Evolutionary conservation across 148 eudicot genomes (phyloP).

Genomic region (Chenopodium formosanum): DNA sequence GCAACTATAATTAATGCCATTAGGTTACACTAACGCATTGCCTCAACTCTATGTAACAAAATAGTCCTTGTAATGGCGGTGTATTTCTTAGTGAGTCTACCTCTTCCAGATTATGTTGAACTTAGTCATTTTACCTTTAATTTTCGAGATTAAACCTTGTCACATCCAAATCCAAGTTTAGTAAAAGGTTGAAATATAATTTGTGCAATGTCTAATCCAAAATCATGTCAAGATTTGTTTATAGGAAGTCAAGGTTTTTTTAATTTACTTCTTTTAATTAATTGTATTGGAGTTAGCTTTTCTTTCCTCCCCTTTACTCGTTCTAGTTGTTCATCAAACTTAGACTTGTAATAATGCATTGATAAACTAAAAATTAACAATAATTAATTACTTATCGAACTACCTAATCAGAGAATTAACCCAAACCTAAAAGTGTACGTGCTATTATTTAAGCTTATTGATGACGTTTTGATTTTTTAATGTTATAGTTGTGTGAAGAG

Average conservation of each 20-base stretch:
- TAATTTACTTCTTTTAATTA: too few relatives aligned
- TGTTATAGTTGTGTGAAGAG: neutral
- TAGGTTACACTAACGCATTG: neutral
- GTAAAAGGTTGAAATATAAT: neutral
- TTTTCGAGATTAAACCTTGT: neutral
- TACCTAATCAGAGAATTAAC: neutral
- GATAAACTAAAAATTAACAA: neutral
- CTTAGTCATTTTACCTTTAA: neutral
- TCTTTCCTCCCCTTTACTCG: neutral
- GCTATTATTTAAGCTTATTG: neutral
- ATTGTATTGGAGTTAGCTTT: neutral
- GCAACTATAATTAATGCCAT: neutral
- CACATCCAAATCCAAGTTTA: neutral
- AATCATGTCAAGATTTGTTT: neutral
- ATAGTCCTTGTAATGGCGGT: neutral
- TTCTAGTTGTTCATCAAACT: constrained; percentile 5
- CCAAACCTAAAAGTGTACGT: neutral
- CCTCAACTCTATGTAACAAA: neutral
- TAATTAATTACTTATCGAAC: neutral
- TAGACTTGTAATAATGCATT: neutral
- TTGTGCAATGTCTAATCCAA: neutral
- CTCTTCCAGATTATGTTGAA: neutral
- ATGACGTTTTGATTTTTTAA: too few relatives aligned
- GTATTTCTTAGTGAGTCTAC: neutral
- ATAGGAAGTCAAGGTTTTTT: neutral